Evolutionary conservation across 2,329 filamentous ascomycete genomes (phyloP).

Genomic region (Mariannaea elegans): DNA sequence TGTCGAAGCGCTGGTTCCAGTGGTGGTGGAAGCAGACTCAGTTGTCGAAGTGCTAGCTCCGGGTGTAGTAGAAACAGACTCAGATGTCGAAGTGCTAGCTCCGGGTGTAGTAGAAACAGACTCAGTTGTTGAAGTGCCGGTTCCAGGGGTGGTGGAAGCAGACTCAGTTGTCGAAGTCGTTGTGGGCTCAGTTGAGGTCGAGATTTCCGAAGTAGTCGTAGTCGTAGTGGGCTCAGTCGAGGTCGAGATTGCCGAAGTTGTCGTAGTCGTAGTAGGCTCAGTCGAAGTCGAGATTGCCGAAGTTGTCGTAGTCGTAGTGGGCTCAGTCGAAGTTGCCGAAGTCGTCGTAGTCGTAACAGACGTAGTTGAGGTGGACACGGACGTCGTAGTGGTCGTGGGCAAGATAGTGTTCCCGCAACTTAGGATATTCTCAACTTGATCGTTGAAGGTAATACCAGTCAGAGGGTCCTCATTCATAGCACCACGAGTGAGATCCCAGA

Average conservation of each 20-base stretch:
- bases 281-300: background rate
- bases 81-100: background rate
- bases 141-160: background rate
- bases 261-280: background rate
- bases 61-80: too few species aligned
- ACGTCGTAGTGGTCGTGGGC: conserved; percentile 29
- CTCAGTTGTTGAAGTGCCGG: too few species aligned
- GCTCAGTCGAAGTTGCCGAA: background rate
- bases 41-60: background rate
- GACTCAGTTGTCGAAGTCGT: background rate
- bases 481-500: conserved; percentile 55
- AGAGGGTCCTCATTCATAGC: conserved; percentile 39
- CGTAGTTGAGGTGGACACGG: background rate
- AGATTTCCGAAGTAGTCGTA: background rate
- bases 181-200: background rate
- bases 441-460: conserved; percentile 47
- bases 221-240: background rate
- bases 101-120: too few species aligned
- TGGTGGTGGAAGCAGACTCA: conserved; percentile 12
- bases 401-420: conserved; percentile 45
- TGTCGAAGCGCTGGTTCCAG: conserved; percentile 13
- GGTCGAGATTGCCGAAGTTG: background rate
- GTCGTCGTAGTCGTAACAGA: background rate
- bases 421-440: conserved; percentile 49
- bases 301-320: background rate